These are phyloP conservation scores for Clarireedia hainanense DNA, from an alignment of 2,329 filamentous ascomycete genomes.

Conservation along the genomic window DNA sequence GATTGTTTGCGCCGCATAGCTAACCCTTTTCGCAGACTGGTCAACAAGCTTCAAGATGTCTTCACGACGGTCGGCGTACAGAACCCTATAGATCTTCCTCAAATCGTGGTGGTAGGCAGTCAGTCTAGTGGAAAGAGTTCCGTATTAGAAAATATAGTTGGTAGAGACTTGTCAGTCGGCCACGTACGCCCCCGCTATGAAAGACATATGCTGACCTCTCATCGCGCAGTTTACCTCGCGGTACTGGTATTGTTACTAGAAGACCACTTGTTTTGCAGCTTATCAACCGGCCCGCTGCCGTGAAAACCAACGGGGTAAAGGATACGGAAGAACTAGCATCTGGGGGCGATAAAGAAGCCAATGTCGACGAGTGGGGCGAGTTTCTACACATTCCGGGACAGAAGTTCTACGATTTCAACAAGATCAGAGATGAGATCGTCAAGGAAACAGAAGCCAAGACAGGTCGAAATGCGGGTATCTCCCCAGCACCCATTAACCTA, in stretches of 20 bases:
- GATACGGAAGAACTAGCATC: conserved; percentile 48
- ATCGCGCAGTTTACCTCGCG: conserved; percentile 72
- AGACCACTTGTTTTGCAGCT: conserved; percentile 94
- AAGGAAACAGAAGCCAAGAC: conserved; percentile 96
- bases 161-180: conserved; percentile 84
- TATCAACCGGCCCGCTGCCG: conserved; percentile 71
- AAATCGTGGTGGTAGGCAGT: conserved; percentile 96
- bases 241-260: conserved; percentile 93
- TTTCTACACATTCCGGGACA: conserved; percentile 96
- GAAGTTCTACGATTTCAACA: conserved; percentile 97
- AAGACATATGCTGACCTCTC: conserved; percentile 22
- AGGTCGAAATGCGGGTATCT: conserved; percentile 92
- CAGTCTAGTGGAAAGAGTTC: conserved; percentile 99
- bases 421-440: conserved; percentile 96
- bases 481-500: conserved; percentile 91
- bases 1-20: conserved; percentile 20
- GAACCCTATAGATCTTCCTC: conserved; percentile 97
- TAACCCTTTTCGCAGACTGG: conserved; percentile 49
- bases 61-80: conserved; percentile 97
- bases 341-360: conserved; percentile 77
- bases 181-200: conserved; percentile 11
- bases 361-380: conserved; percentile 95
- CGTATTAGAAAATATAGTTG: conserved; percentile 96
- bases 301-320: conserved; percentile 65
- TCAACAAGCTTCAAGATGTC: conserved; percentile 99